A percentile compares a stretch with the other conserved stretches of the same genome.
Conservation (phyloP, 805 yeast species). For the Maudiozyma serrabonitensis region DNA sequence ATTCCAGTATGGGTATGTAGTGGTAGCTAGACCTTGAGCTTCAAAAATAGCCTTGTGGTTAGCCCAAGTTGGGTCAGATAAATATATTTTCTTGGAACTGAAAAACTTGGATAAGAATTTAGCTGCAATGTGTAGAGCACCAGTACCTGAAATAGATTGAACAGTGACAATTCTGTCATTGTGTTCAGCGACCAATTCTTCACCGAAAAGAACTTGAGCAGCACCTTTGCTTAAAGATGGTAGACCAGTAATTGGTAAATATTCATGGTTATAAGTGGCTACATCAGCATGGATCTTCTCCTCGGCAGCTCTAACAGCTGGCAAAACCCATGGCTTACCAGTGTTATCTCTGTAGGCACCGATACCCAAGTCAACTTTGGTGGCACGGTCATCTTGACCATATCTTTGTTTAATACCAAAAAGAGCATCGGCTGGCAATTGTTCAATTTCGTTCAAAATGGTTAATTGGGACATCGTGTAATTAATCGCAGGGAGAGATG, state of each 20-base stretch:
- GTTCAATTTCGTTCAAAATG: slow-evolving; percentile 38
- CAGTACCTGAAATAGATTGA: slow-evolving; percentile 93
- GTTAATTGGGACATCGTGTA: slow-evolving; percentile 15
- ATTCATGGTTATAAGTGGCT: slow-evolving; percentile 66
- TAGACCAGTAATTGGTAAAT: slow-evolving; percentile 73
- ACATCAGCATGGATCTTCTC: slow-evolving; percentile 46
- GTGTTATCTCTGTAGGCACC: slow-evolving; percentile 90
- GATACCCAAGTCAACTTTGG: slow-evolving; percentile 78
- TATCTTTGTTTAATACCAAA: slow-evolving; percentile 71
- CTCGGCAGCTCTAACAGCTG: slow-evolving; percentile 67
- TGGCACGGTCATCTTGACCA: slow-evolving; percentile 43
- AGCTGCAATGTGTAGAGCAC: slow-evolving; percentile 89
- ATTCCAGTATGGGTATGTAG: slow-evolving; percentile 81
- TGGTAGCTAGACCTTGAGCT: slow-evolving; percentile 56
- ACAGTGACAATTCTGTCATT: slow-evolving; percentile 66
- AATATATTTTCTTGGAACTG: slow-evolving; percentile 38
- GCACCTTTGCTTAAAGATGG: slow-evolving; percentile 60
- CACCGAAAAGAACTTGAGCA: slow-evolving; percentile 63
- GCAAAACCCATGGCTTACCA: slow-evolving; percentile 85
- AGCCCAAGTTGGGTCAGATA: slow-evolving; percentile 95
- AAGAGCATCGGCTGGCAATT: slow-evolving; percentile 78
- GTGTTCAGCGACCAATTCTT: slow-evolving; percentile 42
- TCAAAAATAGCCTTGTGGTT: slow-evolving; percentile 83
- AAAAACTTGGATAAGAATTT: slow-evolving; percentile 31
- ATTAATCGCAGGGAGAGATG: background rate